A percentile compares a stretch with the other conserved stretches of the same genome.
phyloP scores from a whole-genome alignment of 371 early-diverging fungal genomes.

The Apophysomyces trapeziformis region DNA sequence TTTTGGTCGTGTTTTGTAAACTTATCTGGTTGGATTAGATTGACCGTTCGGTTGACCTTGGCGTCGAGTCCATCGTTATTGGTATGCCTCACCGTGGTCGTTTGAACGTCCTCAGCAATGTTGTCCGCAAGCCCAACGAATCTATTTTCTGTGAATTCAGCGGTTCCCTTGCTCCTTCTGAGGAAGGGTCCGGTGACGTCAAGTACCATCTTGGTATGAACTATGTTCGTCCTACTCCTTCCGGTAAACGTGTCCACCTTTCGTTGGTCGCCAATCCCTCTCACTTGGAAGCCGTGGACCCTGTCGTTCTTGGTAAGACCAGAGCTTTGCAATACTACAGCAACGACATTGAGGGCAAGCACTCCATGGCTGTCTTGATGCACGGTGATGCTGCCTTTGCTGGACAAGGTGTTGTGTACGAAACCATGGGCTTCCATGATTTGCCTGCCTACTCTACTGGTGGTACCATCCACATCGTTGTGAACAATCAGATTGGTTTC shows the following conservation, averaged over 20 bases:
- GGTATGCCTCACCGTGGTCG: conserved; percentile 99
- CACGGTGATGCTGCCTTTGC: conserved; percentile 99
- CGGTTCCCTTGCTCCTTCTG: conserved; percentile 70
- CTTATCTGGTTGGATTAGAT: conserved; percentile 54
- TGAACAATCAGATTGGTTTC: conserved; percentile 99
- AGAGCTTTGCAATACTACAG: conserved; percentile 93
- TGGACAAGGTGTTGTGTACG: conserved; percentile 97
- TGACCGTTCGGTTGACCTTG: conserved; percentile 92
- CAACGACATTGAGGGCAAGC: conserved; percentile 78
- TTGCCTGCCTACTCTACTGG: conserved; percentile 95
- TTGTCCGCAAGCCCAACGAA: conserved; percentile 96
- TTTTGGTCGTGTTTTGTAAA: background rate
- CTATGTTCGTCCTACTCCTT: conserved; percentile 93
- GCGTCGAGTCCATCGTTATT: conserved; percentile 92
- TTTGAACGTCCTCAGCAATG: conserved; percentile 96
- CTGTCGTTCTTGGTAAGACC: conserved; percentile 96
- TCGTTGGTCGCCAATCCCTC: conserved; percentile 98
- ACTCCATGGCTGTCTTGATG: conserved; percentile 89
- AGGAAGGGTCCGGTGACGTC: conserved; percentile 97
- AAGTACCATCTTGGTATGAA: conserved; percentile 98
- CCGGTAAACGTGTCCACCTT: conserved; percentile 94
- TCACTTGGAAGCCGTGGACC: conserved; percentile 97
- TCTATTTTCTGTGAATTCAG: conserved; percentile 98
- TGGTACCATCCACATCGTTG: conserved; percentile 96
- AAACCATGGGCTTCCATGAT: conserved; percentile 95